Evolutionary conservation across 371 early-diverging fungal species (phyloP).

Genomic region (Zychaea mexicana): DNA sequence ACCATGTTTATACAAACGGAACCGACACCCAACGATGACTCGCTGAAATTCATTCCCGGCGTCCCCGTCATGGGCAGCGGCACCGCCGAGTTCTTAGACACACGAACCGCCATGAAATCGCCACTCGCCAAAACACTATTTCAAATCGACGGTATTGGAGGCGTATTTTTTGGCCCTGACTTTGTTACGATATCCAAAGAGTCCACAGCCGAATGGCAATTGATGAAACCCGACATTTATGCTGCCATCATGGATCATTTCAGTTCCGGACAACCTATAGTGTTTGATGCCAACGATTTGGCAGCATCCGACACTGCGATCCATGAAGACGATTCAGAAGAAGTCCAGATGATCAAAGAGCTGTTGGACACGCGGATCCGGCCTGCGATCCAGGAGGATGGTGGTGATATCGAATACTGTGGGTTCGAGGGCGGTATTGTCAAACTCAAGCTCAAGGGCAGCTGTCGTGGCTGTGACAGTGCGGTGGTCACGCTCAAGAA

Average conservation of each 20-base stretch:
- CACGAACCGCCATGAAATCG: slow-evolving; percentile 78
- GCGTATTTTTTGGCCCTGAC: slow-evolving; percentile 90
- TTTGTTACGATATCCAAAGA: slow-evolving; percentile 94
- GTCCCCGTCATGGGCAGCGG: slow-evolving; percentile 69
- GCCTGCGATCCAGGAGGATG: slow-evolving; percentile 97
- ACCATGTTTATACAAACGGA: slow-evolving; percentile 97
- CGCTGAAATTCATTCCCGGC: slow-evolving; percentile 93
- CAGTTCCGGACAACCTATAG: slow-evolving; percentile 80
- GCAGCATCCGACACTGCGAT: slow-evolving; percentile 72
- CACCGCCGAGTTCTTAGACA: slow-evolving; percentile 79
- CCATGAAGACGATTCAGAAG: slow-evolving; percentile 82
- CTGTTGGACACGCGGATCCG: slow-evolving; percentile 93
- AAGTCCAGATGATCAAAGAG: slow-evolving; percentile 97
- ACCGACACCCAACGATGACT: slow-evolving; percentile 90
- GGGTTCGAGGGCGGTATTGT: slow-evolving; percentile 91
- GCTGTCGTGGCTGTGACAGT: slow-evolving; percentile 93
- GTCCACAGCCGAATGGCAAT: slow-evolving; percentile 82
- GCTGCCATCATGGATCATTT: slow-evolving; percentile 95
- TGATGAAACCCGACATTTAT: slow-evolving; percentile 95
- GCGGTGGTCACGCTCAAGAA: slow-evolving; percentile 91
- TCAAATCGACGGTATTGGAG: slow-evolving; percentile 85
- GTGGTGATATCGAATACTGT: slow-evolving; percentile 96
- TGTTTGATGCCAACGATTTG: slow-evolving; percentile 55
- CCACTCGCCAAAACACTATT: slow-evolving; percentile 91
- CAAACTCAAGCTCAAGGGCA: slow-evolving; percentile 90